These are phyloP conservation scores for Paraphaeosphaeria minitans DNA, from an alignment of 2,329 filamentous ascomycete genomes.

Conservation along the genomic window DNA sequence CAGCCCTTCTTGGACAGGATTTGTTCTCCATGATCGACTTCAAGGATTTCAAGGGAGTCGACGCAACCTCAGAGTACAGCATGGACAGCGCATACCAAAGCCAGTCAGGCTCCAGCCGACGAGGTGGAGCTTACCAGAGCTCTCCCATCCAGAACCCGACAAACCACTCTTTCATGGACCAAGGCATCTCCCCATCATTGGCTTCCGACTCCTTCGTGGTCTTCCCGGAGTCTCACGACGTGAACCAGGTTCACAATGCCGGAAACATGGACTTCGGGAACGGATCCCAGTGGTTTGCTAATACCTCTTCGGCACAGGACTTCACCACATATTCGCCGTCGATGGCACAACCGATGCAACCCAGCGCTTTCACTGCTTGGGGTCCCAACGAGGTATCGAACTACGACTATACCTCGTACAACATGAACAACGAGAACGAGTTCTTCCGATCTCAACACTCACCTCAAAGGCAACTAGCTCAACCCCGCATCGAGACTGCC, in stretches of 20 bases:
- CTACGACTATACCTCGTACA: constrained; percentile 2
- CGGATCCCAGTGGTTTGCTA: constrained; percentile 42
- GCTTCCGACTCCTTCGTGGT: constrained; percentile 42
- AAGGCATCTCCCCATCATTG: constrained; percentile 45
- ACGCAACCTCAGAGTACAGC: constrained; percentile 47
- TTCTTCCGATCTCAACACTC: constrained; percentile 3
- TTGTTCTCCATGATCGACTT: constrained; percentile 42
- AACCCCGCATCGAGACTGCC: constrained; percentile 3
- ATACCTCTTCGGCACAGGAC: constrained; percentile 46
- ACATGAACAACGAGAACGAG: constrained; percentile 5
- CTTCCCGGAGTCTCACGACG: constrained; percentile 40
- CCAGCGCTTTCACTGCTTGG: constrained; percentile 3
- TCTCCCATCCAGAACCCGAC: constrained; percentile 32
- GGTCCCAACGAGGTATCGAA: background rate
- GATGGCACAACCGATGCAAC: constrained; percentile 4
- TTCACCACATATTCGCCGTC: constrained; percentile 32
- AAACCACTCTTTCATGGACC: constrained; percentile 35
- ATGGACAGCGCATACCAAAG: constrained; percentile 52
- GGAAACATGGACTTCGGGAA: constrained; percentile 41
- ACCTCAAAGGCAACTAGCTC: constrained; percentile 2
- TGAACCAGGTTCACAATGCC: constrained; percentile 40
- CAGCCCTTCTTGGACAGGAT: constrained; percentile 40
- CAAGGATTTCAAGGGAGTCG: constrained; percentile 42
- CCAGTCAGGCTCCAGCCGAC: constrained; percentile 45
- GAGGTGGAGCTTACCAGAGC: constrained; percentile 30